phyloP scores from a whole-genome alignment of 2,329 filamentous ascomycete genomes.

The Claviceps digitariae region DNA sequence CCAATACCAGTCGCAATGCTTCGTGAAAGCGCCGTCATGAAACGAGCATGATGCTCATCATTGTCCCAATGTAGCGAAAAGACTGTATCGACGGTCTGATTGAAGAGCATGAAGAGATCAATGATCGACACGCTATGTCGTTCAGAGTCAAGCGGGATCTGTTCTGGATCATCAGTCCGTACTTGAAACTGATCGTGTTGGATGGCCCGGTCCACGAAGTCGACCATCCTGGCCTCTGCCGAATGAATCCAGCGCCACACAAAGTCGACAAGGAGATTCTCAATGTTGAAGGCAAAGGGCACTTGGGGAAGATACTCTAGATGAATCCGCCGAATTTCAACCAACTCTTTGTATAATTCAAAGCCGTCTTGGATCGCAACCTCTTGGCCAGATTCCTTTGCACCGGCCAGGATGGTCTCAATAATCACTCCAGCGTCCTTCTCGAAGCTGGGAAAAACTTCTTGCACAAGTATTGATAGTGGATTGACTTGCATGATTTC shows the following conservation, averaged over 20 bases:
- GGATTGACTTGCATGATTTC: slow-evolving; percentile 66
- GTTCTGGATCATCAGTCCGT: slow-evolving; percentile 47
- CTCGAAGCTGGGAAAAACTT: slow-evolving; percentile 80
- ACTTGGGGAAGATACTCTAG: slow-evolving; percentile 56
- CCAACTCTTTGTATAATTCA: slow-evolving; percentile 78
- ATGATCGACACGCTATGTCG: slow-evolving; percentile 88
- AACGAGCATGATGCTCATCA: slow-evolving; percentile 84
- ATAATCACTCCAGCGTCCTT: slow-evolving; percentile 80
- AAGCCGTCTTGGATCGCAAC: slow-evolving; percentile 87
- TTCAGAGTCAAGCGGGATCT: slow-evolving; percentile 60
- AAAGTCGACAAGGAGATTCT: slow-evolving; percentile 75
- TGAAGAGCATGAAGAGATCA: slow-evolving; percentile 89
- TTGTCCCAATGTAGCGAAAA: slow-evolving; percentile 83
- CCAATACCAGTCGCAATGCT: slow-evolving; percentile 72
- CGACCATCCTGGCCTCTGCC: slow-evolving; percentile 65
- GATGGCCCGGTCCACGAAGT: slow-evolving; percentile 80
- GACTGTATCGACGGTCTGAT: slow-evolving; percentile 79
- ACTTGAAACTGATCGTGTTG: slow-evolving; percentile 81
- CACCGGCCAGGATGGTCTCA: slow-evolving; percentile 61
- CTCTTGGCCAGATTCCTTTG: slow-evolving; percentile 56
- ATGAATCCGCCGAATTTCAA: slow-evolving; percentile 74
- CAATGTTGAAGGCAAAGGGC: slow-evolving; percentile 77
- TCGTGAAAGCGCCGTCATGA: slow-evolving; percentile 88
- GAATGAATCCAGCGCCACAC: slow-evolving; percentile 90
- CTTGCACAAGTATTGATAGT: slow-evolving; percentile 60